These are phyloP conservation scores for Mycothermus thermophilus DNA, from an alignment of 495 filamentous ascomycete genomes.

Conservation along the genomic window DNA sequence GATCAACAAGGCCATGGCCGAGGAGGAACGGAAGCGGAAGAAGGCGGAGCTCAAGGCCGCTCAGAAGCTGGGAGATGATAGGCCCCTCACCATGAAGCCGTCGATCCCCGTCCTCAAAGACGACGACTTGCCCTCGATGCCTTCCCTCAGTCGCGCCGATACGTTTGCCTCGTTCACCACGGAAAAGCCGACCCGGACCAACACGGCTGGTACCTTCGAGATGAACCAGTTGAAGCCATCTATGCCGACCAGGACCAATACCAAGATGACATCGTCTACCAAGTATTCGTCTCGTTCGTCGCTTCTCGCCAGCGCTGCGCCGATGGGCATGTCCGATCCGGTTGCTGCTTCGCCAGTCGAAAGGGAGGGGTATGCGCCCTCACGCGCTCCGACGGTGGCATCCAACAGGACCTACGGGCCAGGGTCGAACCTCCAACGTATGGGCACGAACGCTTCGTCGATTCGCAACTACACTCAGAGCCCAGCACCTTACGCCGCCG, in stretches of 20 bases:
- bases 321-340: slow-evolving; percentile 43
- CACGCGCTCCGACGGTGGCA: slow-evolving; percentile 9
- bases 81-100: slow-evolving; percentile 44
- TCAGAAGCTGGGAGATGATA: slow-evolving; percentile 38
- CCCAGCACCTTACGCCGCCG: slow-evolving; percentile 19
- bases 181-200: slow-evolving; percentile 44
- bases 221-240: slow-evolving; percentile 32
- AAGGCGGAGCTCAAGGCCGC: slow-evolving; percentile 44
- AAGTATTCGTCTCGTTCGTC: slow-evolving; percentile 43
- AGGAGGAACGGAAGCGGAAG: slow-evolving; percentile 46
- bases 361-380: slow-evolving; percentile 22
- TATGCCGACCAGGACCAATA: slow-evolving; percentile 23
- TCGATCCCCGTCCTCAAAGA: slow-evolving; percentile 37
- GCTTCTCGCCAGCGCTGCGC: slow-evolving; percentile 42
- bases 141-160: slow-evolving; percentile 48
- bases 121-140: slow-evolving; percentile 46
- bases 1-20: slow-evolving; percentile 71
- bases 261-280: slow-evolving; percentile 22
- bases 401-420: slow-evolving; percentile 33
- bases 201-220: slow-evolving; percentile 37
- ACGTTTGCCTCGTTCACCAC: slow-evolving; percentile 54
- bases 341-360: slow-evolving; percentile 29
- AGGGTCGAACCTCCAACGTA: slow-evolving; percentile 22
- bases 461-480: slow-evolving; percentile 17
- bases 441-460: slow-evolving; percentile 6